Conservation (phyloP, 2,329 filamentous ascomycete species). For the Curvularia sp. region DNA sequence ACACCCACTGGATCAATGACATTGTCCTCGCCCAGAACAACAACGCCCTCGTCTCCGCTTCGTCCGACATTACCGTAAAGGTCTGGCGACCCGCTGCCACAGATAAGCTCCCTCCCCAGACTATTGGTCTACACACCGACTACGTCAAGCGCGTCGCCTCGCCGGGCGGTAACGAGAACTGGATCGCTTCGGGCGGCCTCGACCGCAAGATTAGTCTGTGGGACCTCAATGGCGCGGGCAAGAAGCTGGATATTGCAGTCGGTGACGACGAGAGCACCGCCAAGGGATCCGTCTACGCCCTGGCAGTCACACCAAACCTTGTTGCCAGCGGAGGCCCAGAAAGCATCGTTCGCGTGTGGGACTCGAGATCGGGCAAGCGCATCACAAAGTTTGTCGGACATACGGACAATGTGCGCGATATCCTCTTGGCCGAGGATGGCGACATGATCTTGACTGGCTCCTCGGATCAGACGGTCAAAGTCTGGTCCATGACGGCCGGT, state of each 20-base stretch:
- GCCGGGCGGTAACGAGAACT: slow-evolving; percentile 72
- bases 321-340: slow-evolving; percentile 94
- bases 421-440: slow-evolving; percentile 85
- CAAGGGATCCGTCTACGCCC: slow-evolving; percentile 94
- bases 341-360: slow-evolving; percentile 91
- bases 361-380: slow-evolving; percentile 83
- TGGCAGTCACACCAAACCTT: slow-evolving; percentile 79
- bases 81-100: slow-evolving; percentile 80
- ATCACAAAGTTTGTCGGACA: slow-evolving; percentile 97
- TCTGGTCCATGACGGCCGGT: slow-evolving; percentile 95
- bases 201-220: slow-evolving; percentile 92
- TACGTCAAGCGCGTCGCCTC: slow-evolving; percentile 95
- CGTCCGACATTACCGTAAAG: slow-evolving; percentile 93
- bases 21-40: slow-evolving; percentile 81
- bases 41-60: slow-evolving; percentile 82
- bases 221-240: slow-evolving; percentile 88
- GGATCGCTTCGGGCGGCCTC: slow-evolving; percentile 92
- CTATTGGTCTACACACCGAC: slow-evolving; percentile 91
- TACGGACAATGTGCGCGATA: slow-evolving; percentile 90
- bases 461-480: slow-evolving; percentile 95
- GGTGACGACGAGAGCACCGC: slow-evolving; percentile 80
- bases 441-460: slow-evolving; percentile 94
- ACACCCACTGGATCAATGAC: slow-evolving; percentile 97
- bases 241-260: slow-evolving; percentile 85
- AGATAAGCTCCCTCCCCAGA: slow-evolving; percentile 70